Base-by-base conservation (phyloP, 108 stramenopile species). In the Pseudonitzschia multiseries region DNA sequence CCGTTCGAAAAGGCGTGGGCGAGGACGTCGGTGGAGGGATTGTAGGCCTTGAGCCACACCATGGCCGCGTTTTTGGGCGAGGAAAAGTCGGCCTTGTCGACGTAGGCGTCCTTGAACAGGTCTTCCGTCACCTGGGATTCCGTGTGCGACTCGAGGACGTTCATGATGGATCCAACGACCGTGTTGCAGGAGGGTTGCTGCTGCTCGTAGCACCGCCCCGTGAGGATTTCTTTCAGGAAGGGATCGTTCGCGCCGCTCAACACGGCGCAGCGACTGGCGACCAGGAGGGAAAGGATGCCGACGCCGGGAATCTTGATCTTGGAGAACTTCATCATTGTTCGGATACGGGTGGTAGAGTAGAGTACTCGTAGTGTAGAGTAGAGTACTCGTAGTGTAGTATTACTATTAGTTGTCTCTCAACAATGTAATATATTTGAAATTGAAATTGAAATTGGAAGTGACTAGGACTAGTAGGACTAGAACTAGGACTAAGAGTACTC, bases 181-280 rank as follows among this genome's bases (percentile, higher is more conserved):
- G 12, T 4, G 24, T 29, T 27, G 32, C 69, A 70, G 24, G 52
- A 28, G 14, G 14, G 6, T 22, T 5, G 26, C 0, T 14, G 5
- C 15, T 20, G 52, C 8, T 70, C 69, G n/a, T 70, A 70, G 22
- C 69, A 70, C 10, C 69, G 69, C 2, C 69, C 69, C 46, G 28
- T 52, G 10, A 70, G 52, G 33, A 70, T 70, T 57, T 70, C 69
- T 21, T 70, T 59, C 27, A 70, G 22, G 36, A 57, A 70, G 22
- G 54, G 54, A 50, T 1, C 13, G 22, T 44, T 50, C 21, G 64
- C 64, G 8, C 5, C 20, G 40, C n/a, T 42, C 12, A 8, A 4
- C 12, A 22, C 1, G 20, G 12, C 46, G 17, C 14, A 18, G 46
- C 17, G 18, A 10, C 17, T 18, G 46, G 46, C 46, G 13, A 18